A percentile compares a stretch with the other conserved stretches of the same genome.
These are phyloP conservation scores for Ceratocystiopsis brevicomis DNA, from an alignment of 2,329 filamentous ascomycete genomes.

Conservation along the genomic window DNA sequence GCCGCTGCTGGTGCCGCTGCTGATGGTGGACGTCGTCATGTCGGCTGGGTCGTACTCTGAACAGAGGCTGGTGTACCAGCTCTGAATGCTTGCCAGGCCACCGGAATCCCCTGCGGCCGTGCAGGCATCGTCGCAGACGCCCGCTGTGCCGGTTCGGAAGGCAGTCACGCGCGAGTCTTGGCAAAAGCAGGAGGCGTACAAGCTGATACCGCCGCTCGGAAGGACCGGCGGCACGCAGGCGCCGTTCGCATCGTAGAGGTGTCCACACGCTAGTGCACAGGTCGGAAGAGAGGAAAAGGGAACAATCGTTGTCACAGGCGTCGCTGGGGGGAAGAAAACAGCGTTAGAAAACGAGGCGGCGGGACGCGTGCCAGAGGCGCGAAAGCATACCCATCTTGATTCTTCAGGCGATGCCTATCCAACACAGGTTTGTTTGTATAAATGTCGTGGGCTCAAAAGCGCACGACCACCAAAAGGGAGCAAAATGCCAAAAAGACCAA, in stretches of 20 bases:
- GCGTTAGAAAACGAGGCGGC: background rate
- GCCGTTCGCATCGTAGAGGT: conserved; percentile 50
- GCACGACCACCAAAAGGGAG: no score
- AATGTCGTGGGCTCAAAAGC: no score
- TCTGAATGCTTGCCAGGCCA: conserved; percentile 39
- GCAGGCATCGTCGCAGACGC: conserved; percentile 45
- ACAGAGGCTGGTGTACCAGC: conserved; percentile 56
- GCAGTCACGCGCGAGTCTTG: conserved; percentile 36
- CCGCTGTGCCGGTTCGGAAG: conserved; percentile 35
- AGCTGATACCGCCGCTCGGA: conserved; percentile 26
- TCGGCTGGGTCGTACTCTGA: conserved; percentile 21
- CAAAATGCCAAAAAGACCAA: no score
- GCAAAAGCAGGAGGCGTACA: conserved; percentile 59
- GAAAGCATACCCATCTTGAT: background rate
- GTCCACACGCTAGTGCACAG: conserved; percentile 40
- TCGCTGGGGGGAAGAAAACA: background rate
- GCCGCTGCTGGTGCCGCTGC: background rate
- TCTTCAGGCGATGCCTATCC: no score
- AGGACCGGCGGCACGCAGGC: conserved; percentile 45
- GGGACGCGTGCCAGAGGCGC: background rate
- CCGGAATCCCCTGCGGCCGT: conserved; percentile 23
- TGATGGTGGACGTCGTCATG: conserved; percentile 8
- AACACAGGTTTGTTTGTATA: no score
- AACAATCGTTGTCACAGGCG: conserved; percentile 29
- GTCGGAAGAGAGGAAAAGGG: conserved; percentile 39